Conservation (phyloP, 352 stramenopile genomes). For the Sclerospora graminicola region DNA sequence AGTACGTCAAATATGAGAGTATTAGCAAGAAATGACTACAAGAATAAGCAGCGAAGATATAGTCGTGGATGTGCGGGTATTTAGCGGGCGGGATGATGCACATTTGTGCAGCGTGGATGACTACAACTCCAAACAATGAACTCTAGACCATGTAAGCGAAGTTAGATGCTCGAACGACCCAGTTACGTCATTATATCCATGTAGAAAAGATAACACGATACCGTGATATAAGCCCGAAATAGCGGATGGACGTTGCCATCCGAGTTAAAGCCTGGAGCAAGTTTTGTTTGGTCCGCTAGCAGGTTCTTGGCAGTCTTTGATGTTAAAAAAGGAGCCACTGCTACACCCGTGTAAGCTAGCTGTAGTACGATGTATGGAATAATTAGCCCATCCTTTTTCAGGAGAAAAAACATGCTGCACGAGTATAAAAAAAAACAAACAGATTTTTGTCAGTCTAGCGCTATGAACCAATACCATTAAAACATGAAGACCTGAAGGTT, state of each 20-base stretch:
- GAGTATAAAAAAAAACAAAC: not conserved
- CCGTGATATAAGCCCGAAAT: conserved; percentile 35
- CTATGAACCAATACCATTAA: not conserved
- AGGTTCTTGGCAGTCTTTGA: conserved; percentile 18
- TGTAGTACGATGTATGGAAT: conserved; percentile 66
- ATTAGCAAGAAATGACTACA: conserved; percentile 65
- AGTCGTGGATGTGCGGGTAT: conserved; percentile 82
- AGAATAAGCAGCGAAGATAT: conserved; percentile 72
- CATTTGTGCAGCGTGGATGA: conserved; percentile 46
- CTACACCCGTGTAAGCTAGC: conserved; percentile 33
- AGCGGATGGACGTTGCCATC: conserved; percentile 25
- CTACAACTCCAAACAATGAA: conserved; percentile 38
- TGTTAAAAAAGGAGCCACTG: conserved; percentile 33
- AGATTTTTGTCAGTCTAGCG: not conserved
- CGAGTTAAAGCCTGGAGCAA: conserved; percentile 28
- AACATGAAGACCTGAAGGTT: conserved; percentile 59
- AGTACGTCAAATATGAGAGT: conserved; percentile 74
- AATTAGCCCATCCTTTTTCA: conserved; percentile 69
- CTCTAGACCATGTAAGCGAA: conserved; percentile 22
- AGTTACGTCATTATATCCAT: too few species aligned
- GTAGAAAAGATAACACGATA: conserved; percentile 12
- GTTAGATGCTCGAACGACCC: conserved; percentile 2
- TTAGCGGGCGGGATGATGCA: conserved; percentile 33
- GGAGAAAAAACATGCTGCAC: conserved; percentile 75
- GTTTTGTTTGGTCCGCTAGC: conserved; percentile 7